Evolutionary conservation across 2,329 filamentous ascomycete species (phyloP).

Genomic region (Penicillium sp.): DNA sequence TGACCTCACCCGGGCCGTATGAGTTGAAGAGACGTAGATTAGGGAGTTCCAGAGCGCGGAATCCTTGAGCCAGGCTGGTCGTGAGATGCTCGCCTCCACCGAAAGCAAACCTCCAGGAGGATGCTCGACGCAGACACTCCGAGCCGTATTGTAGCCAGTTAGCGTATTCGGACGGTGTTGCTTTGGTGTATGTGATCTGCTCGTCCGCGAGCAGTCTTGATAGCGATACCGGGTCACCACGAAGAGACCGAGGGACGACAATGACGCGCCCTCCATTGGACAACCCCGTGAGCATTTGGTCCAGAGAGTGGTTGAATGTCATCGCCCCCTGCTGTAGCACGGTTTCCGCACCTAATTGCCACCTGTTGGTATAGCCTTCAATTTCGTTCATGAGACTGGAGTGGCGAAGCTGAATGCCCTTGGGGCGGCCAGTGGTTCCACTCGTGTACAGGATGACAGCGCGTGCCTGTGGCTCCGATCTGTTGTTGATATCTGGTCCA

Average conservation of each 20-base stretch:
- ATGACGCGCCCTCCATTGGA: conserved; percentile 8
- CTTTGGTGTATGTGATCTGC: conserved; percentile 7
- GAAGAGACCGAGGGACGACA: not conserved
- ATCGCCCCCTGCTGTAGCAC: conserved; percentile 17
- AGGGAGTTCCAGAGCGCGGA: conserved; percentile 3
- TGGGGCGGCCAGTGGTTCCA: conserved; percentile 8
- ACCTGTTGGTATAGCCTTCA: not conserved
- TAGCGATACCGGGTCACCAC: conserved; percentile 13
- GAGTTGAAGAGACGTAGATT: conserved; percentile 3
- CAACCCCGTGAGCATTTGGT: conserved; percentile 12
- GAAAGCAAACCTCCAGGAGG: conserved; percentile 6
- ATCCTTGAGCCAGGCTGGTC: not conserved
- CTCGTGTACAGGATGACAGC: conserved; percentile 6
- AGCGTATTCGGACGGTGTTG: conserved; percentile 18
- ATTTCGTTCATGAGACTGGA: conserved; percentile 1
- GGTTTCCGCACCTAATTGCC: not conserved
- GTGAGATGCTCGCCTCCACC: conserved; percentile 11
- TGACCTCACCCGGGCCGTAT: conserved; percentile 16
- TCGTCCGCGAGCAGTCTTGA: conserved; percentile 6
- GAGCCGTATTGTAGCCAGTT: conserved; percentile 8
- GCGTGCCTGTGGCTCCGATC: no score
- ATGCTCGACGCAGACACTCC: not conserved
- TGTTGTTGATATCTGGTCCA: no score
- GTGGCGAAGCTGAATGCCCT: conserved; percentile 6
- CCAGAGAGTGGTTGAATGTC: conserved; percentile 14